phyloP scores from a whole-genome alignment of 345 rosid genomes.

The Moringa oleifera region DNA sequence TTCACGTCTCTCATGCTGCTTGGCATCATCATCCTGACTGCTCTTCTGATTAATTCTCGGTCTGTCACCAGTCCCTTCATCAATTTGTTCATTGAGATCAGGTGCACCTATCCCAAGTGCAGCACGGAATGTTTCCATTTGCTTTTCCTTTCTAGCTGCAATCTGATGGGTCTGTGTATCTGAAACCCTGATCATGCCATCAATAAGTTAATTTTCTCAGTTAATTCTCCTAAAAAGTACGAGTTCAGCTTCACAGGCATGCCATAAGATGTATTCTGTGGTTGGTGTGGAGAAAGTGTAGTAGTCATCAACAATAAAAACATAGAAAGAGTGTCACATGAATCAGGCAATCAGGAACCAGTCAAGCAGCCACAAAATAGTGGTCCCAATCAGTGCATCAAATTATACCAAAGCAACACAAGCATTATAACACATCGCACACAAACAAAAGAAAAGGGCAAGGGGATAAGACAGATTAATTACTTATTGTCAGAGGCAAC shows the following conservation, averaged over 20 bases:
- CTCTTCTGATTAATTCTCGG: slow-evolving; percentile 8
- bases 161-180: slow-evolving; percentile 87
- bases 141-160: slow-evolving; percentile 93
- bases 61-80: slow-evolving; percentile 32
- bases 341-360: too few species aligned
- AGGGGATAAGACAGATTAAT: not conserved
- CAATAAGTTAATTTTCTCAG: not conserved
- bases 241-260: too few species aligned
- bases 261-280: too few species aligned
- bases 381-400: not conserved
- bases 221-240: not conserved
- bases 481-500: slow-evolving; percentile 31
- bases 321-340: too few species aligned
- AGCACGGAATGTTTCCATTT: slow-evolving; percentile 78
- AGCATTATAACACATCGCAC: not conserved
- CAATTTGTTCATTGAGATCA: slow-evolving; percentile 23
- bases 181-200: slow-evolving; percentile 40
- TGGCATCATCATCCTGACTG: slow-evolving; percentile 31
- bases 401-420: not conserved
- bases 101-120: slow-evolving; percentile 64
- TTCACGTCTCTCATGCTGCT: slow-evolving; percentile 44
- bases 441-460: not conserved
- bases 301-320: too few species aligned
- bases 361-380: too few species aligned
- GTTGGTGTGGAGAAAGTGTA: too few species aligned